phyloP scores from a whole-genome alignment of 805 yeast genomes.

The Zygoascus bituminiphila region DNA sequence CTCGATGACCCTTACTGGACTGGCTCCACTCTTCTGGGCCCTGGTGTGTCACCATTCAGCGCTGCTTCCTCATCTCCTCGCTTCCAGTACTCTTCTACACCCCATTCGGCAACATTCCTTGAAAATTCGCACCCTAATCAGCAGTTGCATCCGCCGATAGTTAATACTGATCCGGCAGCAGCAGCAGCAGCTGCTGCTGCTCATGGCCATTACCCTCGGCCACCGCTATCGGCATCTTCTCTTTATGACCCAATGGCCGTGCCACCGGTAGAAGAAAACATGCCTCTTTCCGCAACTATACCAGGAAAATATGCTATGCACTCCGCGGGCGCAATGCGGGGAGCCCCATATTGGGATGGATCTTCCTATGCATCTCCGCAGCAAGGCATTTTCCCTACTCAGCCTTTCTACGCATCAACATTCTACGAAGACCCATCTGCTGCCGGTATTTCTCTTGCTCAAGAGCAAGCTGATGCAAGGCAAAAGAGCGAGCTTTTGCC shows the following conservation, averaged over 20 bases:
- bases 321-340: background rate
- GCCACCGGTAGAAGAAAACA: background rate
- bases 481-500: background rate
- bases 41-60: background rate
- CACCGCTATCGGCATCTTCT: background rate
- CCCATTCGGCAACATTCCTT: background rate
- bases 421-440: background rate
- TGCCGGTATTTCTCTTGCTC: background rate
- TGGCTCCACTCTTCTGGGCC: background rate
- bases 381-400: background rate
- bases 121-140: background rate
- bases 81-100: background rate
- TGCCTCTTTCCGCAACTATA: background rate
- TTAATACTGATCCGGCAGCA: background rate
- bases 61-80: background rate
- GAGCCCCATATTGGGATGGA: background rate
- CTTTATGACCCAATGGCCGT: background rate
- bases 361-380: background rate
- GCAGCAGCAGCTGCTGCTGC: conserved; percentile 5
- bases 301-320: background rate
- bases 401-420: background rate
- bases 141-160: background rate
- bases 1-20: conserved; percentile 1
- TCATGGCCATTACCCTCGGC: background rate
- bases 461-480: background rate